Percentiles rank a stretch among this genome's conserved stretches.
These are phyloP conservation scores for Kentomonas sorsogonicus DNA, from an alignment of 208 protist genomes.

Conservation along the genomic window DNA sequence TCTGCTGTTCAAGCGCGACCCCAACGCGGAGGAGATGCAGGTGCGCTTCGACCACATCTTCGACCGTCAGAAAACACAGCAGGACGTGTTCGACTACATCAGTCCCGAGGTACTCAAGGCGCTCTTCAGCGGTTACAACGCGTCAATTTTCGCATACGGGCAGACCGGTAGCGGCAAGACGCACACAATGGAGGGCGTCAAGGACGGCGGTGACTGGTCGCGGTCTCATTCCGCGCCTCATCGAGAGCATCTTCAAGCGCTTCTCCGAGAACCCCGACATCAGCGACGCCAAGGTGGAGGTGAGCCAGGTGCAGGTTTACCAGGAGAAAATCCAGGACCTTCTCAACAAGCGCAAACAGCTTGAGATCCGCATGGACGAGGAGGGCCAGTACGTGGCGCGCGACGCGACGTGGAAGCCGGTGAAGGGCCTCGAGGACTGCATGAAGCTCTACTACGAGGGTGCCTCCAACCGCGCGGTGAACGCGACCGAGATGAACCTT, in stretches of 20 bases:
- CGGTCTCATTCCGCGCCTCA: slow-evolving; percentile 75
- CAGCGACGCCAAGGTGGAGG: slow-evolving; percentile 58
- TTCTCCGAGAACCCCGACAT: slow-evolving; percentile 66
- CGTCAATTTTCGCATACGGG: slow-evolving; percentile 93
- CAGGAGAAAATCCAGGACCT: slow-evolving; percentile 88
- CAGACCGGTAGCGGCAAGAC: slow-evolving; percentile 95
- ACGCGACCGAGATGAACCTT: slow-evolving; percentile 88
- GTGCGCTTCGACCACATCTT: slow-evolving; percentile 86
- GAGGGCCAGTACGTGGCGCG: slow-evolving; percentile 82
- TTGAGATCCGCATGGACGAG: slow-evolving; percentile 88
- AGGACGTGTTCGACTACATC: slow-evolving; percentile 57
- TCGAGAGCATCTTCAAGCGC: slow-evolving; percentile 64
- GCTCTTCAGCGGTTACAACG: slow-evolving; percentile 87
- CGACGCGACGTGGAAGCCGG: slow-evolving; percentile 71
- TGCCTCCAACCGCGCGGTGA: slow-evolving; percentile 60
- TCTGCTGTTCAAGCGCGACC: slow-evolving; percentile 75
- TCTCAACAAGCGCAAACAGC: slow-evolving; percentile 64
- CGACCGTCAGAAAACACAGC: slow-evolving; percentile 34
- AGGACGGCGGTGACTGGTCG: slow-evolving; percentile 14
- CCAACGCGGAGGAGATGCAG: slow-evolving; percentile 50
- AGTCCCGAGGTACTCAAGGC: slow-evolving; percentile 60
- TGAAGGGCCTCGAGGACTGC: slow-evolving; percentile 57
- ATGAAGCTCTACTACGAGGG: slow-evolving; percentile 81
- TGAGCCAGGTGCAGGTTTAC: slow-evolving; percentile 88
- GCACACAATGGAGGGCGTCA: slow-evolving; percentile 83